Base-by-base conservation (phyloP, 495 filamentous ascomycete genomes). In the Penicillium verhagenii region DNA sequence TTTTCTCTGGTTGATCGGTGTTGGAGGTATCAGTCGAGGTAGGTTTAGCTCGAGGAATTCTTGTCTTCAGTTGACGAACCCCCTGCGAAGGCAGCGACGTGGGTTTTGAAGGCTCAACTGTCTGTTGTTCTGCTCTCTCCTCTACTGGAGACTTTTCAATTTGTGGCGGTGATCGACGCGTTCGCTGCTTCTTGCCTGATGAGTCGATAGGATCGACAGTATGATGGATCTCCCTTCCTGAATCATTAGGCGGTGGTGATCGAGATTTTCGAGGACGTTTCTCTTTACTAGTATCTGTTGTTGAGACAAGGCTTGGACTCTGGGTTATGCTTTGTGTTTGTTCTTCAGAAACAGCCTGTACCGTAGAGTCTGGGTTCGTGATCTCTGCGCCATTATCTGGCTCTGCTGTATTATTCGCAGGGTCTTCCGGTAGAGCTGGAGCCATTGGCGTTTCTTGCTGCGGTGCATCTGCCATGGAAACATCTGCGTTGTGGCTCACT, bases 81-180 rank as follows among this genome's bases (percentile, higher is more conserved):
- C 45, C 29, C 26, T 21, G 33, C 6, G 33, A 35, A 1, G 33
- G 16, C 13, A 47, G 37, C 10, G 57, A 55, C 3, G 11, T n/a
- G 23, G n/a, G 31, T 38, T 28, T 48, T 45, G 18, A 10, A 51
- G 23, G 19, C 11, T 19, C 18, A 14, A 4, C 7, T 13, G 6
- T 47, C 23, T 50, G 19, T 7, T 14, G 9, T 14, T 20, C 13
- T 33, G 11, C 26, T 28, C 39, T 49, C 47, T n/a, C 10, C 23
- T 38, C 38, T 11, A 7, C 33, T 9, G 46, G 26, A 11, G 38
- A 11, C 23, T 58, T 29, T 1, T 14, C 45, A 24, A 33, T 7
- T 26, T 28, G 50, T 25, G 29, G 33, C 49, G 59, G 45, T 57
- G 64, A 68, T 21, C 50, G 53, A 47, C 59, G 56, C 48, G 58